Conservation (phyloP, 2,329 filamentous ascomycete species). For the Aaosphaeria arxii region DNA sequence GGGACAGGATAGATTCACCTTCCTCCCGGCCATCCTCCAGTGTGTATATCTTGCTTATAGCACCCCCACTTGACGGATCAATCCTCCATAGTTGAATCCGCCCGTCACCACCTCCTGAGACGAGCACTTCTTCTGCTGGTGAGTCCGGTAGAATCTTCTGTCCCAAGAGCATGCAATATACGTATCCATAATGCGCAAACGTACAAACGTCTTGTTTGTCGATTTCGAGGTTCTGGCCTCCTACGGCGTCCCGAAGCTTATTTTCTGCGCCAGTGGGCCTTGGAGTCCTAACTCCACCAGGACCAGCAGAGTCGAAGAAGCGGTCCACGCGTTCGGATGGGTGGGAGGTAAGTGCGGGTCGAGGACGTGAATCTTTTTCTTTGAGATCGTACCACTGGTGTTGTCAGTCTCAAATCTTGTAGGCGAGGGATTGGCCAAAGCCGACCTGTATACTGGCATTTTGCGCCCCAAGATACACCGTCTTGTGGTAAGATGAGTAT, state of each 20-base stretch:
- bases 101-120: conserved; percentile 91
- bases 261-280: conserved; percentile 59
- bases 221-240: conserved; percentile 73
- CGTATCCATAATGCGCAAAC: conserved; percentile 92
- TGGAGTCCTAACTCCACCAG: conserved; percentile 77
- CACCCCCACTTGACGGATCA: conserved; percentile 55
- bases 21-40: conserved; percentile 58
- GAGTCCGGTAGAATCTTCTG: conserved; percentile 68
- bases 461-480: conserved; percentile 86
- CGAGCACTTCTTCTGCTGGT: conserved; percentile 72
- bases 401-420: conserved; percentile 1
- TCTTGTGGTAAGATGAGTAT: conserved; percentile 76
- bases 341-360: conserved; percentile 64
- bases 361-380: conserved; percentile 58
- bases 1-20: conserved; percentile 66
- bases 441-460: conserved; percentile 81
- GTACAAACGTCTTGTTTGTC: conserved; percentile 75
- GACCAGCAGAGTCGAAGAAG: conserved; percentile 89
- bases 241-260: conserved; percentile 48
- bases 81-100: conserved; percentile 92
- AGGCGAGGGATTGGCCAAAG: background rate
- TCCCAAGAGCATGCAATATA: conserved; percentile 92
- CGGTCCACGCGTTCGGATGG: conserved; percentile 75
- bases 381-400: conserved; percentile 72
- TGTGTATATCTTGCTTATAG: conserved; percentile 67